These are phyloP conservation scores for Trypanosoma vivax DNA, from an alignment of 208 protist genomes.

Conservation along the genomic window DNA sequence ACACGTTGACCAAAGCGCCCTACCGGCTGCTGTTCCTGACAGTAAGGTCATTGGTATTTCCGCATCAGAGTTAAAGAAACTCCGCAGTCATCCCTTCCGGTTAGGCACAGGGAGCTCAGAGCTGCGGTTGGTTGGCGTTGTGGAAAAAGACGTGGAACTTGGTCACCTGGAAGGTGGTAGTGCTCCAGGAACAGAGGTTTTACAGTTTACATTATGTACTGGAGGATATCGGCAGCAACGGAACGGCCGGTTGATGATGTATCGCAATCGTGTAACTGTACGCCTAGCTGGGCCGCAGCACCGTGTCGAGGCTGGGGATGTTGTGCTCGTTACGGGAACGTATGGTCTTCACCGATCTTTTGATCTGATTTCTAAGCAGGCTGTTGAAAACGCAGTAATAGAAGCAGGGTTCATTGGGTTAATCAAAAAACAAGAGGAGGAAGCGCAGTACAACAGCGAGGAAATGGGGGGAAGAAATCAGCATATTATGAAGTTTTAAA, in stretches of 20 bases:
- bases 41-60: slow-evolving; percentile 3
- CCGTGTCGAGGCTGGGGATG: slow-evolving; percentile 38
- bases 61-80: background rate
- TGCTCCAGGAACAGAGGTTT: slow-evolving; percentile 15
- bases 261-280: slow-evolving; percentile 37
- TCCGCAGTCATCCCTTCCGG: slow-evolving; percentile 11
- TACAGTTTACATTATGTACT: slow-evolving; percentile 52
- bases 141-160: slow-evolving; percentile 10
- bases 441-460: background rate
- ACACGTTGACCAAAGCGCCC: background rate
- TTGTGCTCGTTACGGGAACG: slow-evolving; percentile 50
- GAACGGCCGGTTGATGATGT: slow-evolving; percentile 49
- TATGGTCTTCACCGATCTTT: slow-evolving; percentile 63
- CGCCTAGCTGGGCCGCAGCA: slow-evolving; percentile 30
- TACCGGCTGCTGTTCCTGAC: slow-evolving; percentile 4
- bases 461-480: background rate
- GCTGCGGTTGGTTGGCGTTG: slow-evolving; percentile 14
- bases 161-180: background rate
- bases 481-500: no score
- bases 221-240: slow-evolving; percentile 52
- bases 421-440: slow-evolving; percentile 11
- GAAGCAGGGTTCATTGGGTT: slow-evolving; percentile 57
- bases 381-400: slow-evolving; percentile 59
- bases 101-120: slow-evolving; percentile 13
- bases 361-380: slow-evolving; percentile 67